Base-by-base conservation (phyloP, 805 yeast genomes). In the Martiniozyma abietophila region DNA sequence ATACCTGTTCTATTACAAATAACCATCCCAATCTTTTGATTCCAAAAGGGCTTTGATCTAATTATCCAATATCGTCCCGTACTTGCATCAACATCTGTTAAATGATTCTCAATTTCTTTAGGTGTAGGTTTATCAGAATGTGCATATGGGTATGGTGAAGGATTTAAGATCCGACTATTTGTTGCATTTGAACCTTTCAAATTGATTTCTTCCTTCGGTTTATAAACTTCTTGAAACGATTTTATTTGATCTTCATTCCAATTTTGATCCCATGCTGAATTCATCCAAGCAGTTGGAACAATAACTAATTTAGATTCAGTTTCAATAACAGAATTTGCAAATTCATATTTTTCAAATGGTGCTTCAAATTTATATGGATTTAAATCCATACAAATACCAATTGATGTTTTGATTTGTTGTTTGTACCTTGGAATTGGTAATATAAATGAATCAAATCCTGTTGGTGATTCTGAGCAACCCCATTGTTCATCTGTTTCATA, bases 381-480 rank as follows among this genome's bases (percentile, higher is more conserved):
- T 41, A 88, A 55, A 58, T 88, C 97, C 96, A 88, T 88, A 53
- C 97, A 88, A 5, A 88, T 85, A 0, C 96, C 97, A 35, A 88
- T 64, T 22, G 76, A 67, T 2, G 80, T 60, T 23, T 53, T 65
- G 6, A 71, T 44, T 4, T 16, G 32, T 11, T 31, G 31, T 14
- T 49, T 50, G n/a, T 30, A 17, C 25, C 37, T 28, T 15, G 51
- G 48, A 15, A 71, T 53, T 4, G 47, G 46, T 27, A 79, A 46
- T 4, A 62, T 62, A 31, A 80, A 69, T 1, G 68, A 52, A 18
- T 61, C 55, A 47, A 85, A 86, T 0, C 74, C 75, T 2, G 51
- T 56, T 0, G 80, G 79, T 31, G 79, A 77, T 48, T 82, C 94
- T 2, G 50, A 41, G 36, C 85, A 77, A 0, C 92, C 94, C 92